phyloP scores from a whole-genome alignment of 2,329 filamentous ascomycete genomes.

The Penicillium capsulatum region DNA sequence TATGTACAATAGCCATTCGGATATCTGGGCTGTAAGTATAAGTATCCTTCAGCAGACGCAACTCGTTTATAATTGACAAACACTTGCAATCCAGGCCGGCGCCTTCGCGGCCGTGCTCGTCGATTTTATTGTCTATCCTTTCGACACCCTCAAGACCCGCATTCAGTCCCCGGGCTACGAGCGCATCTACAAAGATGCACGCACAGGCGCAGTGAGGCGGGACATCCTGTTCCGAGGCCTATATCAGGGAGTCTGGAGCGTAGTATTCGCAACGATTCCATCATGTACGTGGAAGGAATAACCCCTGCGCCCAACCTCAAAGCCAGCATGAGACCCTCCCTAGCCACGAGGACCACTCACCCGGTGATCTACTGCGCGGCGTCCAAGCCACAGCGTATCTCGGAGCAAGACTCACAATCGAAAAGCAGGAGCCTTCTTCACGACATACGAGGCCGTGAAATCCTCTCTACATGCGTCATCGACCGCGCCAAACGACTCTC shows the following conservation, averaged over 20 bases:
- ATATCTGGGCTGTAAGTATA: constrained; percentile 54
- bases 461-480: constrained; percentile 54
- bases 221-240: constrained; percentile 64
- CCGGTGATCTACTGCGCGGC: too few species aligned
- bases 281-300: constrained; percentile 66
- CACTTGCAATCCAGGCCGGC: constrained; percentile 66
- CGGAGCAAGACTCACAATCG: constrained; percentile 3
- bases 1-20: constrained; percentile 52
- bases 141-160: constrained; percentile 86
- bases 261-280: constrained; percentile 83
- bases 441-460: constrained; percentile 79
- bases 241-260: constrained; percentile 82
- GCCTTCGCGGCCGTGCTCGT: constrained; percentile 81
- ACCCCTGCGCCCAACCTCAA: too few species aligned
- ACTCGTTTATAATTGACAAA: too few species aligned
- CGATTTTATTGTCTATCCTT: constrained; percentile 77
- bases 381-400: too few species aligned
- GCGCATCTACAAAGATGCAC: constrained; percentile 58
- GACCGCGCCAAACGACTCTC: background rate
- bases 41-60: background rate
- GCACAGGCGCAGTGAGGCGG: constrained; percentile 52
- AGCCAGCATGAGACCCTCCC: too few species aligned
- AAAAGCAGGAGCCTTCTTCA: constrained; percentile 79
- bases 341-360: too few species aligned
- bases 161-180: constrained; percentile 74